Evolutionary conservation across 148 eudicot genomes (phyloP), one percentile per base, ranked within the genome.

Genomic region (Rheum nobile): DNA sequence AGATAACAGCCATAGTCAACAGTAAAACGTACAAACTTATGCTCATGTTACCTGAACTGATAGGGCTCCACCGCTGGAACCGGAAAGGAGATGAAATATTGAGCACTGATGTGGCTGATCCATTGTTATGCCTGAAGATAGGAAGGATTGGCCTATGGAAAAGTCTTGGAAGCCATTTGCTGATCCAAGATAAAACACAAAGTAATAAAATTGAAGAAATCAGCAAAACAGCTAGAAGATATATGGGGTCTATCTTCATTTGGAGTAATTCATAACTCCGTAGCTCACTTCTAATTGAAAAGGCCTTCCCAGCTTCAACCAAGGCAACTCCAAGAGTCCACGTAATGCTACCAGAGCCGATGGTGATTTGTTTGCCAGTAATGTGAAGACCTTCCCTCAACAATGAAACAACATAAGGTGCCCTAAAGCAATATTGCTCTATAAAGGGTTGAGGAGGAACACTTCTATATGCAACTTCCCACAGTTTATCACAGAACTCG

Each of bases 301-400:
- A 83, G 32, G 86, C 90, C 75, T 85, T 96, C 54, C 99, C 99
- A 73, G 97, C 97, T 85, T 96, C 99, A 76, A 87, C 84, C 54
- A 96, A 84, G 44, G 97, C 94, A 83, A 90, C 99, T 44, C 96
- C 99, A 72, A 90, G 90, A 16, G 99, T 92, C 99, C 99, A 96
- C 43, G 99, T 88, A 78, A 86, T 92, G 74, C 99, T 90, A 78
- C 99, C 99, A 65, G 99, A 96, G 50, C 92, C 99, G 80, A 96
- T 75, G 54, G 76, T 79, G 21, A 92, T 80, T 72, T 90, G 85
- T 52, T 84, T 84, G 77, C 90, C 99, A 17, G 86, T 84, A 71
- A 96, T 87, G 76, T 96, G 97, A 85, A 96, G 77, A 43, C 99
- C 99, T 69, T 89, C 94, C 78, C 99, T 86, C 85, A 96, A 79